Evolutionary conservation across 2,329 filamentous ascomycete species (phyloP).

Genomic region (Trichoderma koningii): DNA sequence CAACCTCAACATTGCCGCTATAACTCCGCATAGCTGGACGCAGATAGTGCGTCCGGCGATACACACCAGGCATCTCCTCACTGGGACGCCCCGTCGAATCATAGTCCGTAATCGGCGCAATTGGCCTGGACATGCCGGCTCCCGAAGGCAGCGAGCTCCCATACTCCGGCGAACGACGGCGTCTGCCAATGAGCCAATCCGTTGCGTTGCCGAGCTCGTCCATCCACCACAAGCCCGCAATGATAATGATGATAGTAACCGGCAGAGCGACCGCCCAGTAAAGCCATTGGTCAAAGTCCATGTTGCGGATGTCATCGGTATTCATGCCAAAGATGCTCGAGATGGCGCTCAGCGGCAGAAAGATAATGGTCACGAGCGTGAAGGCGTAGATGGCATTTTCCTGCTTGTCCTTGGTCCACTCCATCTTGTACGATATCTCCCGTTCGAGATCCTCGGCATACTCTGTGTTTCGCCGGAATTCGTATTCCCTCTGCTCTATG

Average conservation of each 20-base stretch:
- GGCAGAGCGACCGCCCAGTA: conserved; percentile 55
- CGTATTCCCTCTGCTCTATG: conserved; percentile 43
- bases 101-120: background rate
- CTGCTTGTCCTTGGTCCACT: conserved; percentile 48
- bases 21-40: background rate
- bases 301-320: conserved; percentile 52
- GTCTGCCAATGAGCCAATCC: conserved; percentile 36
- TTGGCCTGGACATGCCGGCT: background rate
- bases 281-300: conserved; percentile 50
- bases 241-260: conserved; percentile 47
- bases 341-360: conserved; percentile 50
- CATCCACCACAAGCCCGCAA: conserved; percentile 46
- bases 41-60: background rate
- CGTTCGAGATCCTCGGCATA: conserved; percentile 39
- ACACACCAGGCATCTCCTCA: background rate
- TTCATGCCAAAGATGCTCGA: conserved; percentile 58
- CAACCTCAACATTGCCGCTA: background rate
- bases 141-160: background rate
- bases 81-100: background rate
- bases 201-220: conserved; percentile 44
- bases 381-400: conserved; percentile 53
- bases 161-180: background rate
- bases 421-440: conserved; percentile 41
- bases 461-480: conserved; percentile 38
- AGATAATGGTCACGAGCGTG: conserved; percentile 53